Conservation (phyloP, 768 basidiomycete species). For the Leccinum uliginosum region DNA sequence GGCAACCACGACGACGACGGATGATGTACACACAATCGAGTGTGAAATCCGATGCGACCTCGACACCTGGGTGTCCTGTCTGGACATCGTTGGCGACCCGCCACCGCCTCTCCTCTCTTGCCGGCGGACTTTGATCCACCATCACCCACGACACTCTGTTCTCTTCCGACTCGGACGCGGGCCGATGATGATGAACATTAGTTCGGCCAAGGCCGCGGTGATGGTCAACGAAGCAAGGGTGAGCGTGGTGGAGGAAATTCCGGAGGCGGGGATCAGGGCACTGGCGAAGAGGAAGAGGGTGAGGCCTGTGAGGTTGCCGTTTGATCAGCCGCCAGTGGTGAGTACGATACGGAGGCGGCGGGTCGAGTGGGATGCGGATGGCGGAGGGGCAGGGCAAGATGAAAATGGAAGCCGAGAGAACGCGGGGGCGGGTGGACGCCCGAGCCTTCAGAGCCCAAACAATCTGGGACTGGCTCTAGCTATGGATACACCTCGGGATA, state of each 20-base stretch:
- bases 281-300: constrained; percentile 81
- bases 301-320: constrained; percentile 79
- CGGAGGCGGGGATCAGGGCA: constrained; percentile 80
- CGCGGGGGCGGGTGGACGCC: constrained; percentile 13
- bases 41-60: constrained; percentile 90
- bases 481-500: background rate
- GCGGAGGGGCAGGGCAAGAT: constrained; percentile 24
- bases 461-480: background rate
- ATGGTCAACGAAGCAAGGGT: constrained; percentile 88
- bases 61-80: constrained; percentile 78
- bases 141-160: constrained; percentile 82
- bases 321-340: constrained; percentile 89
- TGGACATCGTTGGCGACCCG: constrained; percentile 91
- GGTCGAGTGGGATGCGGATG: constrained; percentile 67
- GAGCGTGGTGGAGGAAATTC: constrained; percentile 81
- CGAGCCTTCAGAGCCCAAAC: constrained; percentile 17
- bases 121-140: constrained; percentile 93
- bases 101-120: constrained; percentile 83
- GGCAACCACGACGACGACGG: constrained; percentile 3
- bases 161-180: constrained; percentile 71
- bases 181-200: constrained; percentile 34
- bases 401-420: constrained; percentile 10
- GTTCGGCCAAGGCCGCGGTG: constrained; percentile 64
- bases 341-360: constrained; percentile 62
- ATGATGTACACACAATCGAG: constrained; percentile 60